A percentile compares a stretch with the other conserved stretches of the same genome.
Conservation (phyloP, 2,329 filamentous ascomycete genomes). For the Phoma sp. region DNA sequence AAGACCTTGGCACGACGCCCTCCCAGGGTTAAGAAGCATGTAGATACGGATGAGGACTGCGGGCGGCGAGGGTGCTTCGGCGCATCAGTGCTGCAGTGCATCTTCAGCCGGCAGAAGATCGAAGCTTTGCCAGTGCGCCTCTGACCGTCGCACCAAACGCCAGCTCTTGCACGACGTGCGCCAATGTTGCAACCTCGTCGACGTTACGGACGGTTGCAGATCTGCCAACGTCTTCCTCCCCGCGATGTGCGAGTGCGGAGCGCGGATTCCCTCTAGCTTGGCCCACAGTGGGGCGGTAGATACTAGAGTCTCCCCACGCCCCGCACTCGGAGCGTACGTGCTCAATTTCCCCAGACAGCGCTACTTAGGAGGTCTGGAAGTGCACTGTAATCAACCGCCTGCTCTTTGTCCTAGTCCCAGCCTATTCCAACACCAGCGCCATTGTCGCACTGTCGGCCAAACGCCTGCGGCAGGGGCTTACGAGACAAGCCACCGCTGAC, state of each 20-base stretch:
- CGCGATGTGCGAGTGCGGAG: slow-evolving; percentile 11
- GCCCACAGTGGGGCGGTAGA: slow-evolving; percentile 7
- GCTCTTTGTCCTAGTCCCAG: too few relatives aligned
- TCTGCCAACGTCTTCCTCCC: slow-evolving; percentile 12
- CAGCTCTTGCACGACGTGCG: slow-evolving; percentile 7
- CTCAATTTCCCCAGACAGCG: slow-evolving; percentile 13
- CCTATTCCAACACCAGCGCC: slow-evolving; percentile 1
- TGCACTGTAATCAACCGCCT: slow-evolving; percentile 6
- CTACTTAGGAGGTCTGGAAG: not conserved
- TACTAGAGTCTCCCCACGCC: slow-evolving; percentile 8
- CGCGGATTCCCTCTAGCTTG: slow-evolving; percentile 14
- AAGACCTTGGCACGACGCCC: slow-evolving; percentile 45
- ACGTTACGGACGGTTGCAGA: slow-evolving; percentile 8
- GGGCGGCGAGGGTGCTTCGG: slow-evolving; percentile 12
- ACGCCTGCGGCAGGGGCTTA: slow-evolving; percentile 11
- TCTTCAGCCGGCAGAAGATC: slow-evolving; percentile 22
- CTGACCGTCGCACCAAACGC: slow-evolving; percentile 6
- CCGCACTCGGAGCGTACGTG: not conserved
- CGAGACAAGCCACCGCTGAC: slow-evolving; percentile 25
- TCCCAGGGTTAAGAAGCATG: slow-evolving; percentile 12
- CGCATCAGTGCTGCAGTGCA: not conserved
- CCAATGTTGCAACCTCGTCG: slow-evolving; percentile 2
- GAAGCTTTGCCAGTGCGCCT: slow-evolving; percentile 36
- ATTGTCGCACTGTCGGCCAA: not conserved
- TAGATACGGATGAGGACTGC: slow-evolving; percentile 30